Base-by-base conservation (phyloP, 2,329 filamentous ascomycete species). In the Apiospora hydei region DNA sequence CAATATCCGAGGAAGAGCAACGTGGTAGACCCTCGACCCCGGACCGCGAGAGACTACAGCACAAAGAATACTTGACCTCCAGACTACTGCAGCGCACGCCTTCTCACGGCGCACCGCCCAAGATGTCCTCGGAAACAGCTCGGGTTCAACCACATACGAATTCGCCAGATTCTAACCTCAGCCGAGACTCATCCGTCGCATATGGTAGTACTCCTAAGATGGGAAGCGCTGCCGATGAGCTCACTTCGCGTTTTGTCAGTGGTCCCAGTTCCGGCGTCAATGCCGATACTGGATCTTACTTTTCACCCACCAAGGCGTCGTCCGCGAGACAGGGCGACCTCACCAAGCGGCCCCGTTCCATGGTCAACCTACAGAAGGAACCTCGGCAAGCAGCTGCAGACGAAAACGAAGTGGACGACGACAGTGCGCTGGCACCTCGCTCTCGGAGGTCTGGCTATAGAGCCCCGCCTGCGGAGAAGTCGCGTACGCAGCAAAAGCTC, bases 401-500 rank as follows among this genome's bases (percentile, higher is more conserved):
- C 3, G 76, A 78, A 5, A 34, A 68, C 26, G 69, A 73, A 16
- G 81, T 83, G 14, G 82, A 85, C 71, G 82, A 83, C 8, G 83
- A 85, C 43, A 87, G 86, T 71, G 86, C 84, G 47, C 79, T 89
- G 18, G 83, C 85, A 4, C 87, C 85, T 38, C 84, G 83, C 78
- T 80, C 79, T 77, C 84, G 74, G 77, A 82, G 77, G 76, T 81
- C 83, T 74, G 83, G 46, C 74, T 82, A 75, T 74, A 84, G 77
- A 24, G 82, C 82, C 1, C 83, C 83, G 0, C 81, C 85, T 0
- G 86, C 87, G 0, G 87, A 90, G 72, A 86, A 89, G 75, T 93
- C 91, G 70, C 87, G 92, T 18, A 93, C 91, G 0, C 92, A 94
- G 81, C 92, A 94, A 80, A 94, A 94, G 77, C 84, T 94, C 18